Evolutionary conservation across 2,329 filamentous ascomycete species (phyloP).

Genomic region (Exophiala sp.): DNA sequence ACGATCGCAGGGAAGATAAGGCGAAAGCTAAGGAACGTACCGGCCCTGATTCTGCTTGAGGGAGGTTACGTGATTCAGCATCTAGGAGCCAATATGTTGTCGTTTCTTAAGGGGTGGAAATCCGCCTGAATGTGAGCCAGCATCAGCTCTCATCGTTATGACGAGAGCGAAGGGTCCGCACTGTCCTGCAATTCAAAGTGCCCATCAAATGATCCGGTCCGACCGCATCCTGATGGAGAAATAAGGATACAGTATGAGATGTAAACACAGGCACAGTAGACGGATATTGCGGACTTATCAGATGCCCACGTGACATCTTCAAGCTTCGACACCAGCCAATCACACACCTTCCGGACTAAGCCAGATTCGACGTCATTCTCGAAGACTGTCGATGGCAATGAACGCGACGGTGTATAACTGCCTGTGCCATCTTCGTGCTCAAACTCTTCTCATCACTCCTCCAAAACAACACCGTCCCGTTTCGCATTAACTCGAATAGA

Average conservation of each 20-base stretch:
- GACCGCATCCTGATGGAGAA: too few relatives aligned
- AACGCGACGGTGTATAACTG: conserved; percentile 5
- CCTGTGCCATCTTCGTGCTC: conserved; percentile 3
- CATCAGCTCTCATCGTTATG: too few relatives aligned
- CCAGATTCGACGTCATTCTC: conserved; percentile 7
- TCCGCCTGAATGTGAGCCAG: conserved; percentile 4
- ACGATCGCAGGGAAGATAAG: conserved; percentile 22
- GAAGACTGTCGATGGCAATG: neutral
- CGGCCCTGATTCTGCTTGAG: conserved; percentile 26
- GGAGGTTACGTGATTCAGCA: conserved; percentile 29
- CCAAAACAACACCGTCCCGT: conserved; percentile 2
- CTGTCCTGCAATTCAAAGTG: too few relatives aligned
- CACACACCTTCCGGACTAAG: neutral
- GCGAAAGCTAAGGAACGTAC: conserved; percentile 13
- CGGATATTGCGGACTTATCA: neutral
- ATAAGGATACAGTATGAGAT: too few relatives aligned
- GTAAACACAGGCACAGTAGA: too few relatives aligned
- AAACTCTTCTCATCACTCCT: conserved; percentile 3
- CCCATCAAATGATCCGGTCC: too few relatives aligned
- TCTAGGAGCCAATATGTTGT: conserved; percentile 26
- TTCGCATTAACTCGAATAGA: neutral
- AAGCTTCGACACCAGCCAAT: neutral
- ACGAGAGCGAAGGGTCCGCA: too few relatives aligned
- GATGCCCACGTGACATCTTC: neutral
- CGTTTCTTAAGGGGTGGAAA: conserved; percentile 27